Evolutionary conservation across 2,329 filamentous ascomycete genomes (phyloP).

Genomic region (Whalleya microplaca): DNA sequence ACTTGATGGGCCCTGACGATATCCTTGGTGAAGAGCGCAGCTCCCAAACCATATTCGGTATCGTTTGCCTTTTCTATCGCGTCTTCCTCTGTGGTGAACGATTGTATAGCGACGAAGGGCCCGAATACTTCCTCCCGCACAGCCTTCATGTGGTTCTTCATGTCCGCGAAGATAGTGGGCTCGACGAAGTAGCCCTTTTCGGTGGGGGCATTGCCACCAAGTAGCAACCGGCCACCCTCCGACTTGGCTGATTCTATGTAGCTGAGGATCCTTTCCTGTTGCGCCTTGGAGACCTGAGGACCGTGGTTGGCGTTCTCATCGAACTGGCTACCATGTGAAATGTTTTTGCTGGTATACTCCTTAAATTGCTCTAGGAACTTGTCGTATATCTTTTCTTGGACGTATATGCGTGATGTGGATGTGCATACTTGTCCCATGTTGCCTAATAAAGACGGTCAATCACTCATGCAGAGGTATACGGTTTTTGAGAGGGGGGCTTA

Average conservation of each 20-base stretch:
- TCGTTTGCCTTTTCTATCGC: constrained; percentile 76
- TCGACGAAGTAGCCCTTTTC: constrained; percentile 86
- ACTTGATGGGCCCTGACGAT: constrained; percentile 82
- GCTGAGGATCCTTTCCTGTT: constrained; percentile 88
- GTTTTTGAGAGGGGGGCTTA: constrained; percentile 16
- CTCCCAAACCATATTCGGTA: constrained; percentile 79
- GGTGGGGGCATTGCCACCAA: constrained; percentile 66
- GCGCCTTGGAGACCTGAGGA: constrained; percentile 81
- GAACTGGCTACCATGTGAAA: constrained; percentile 85
- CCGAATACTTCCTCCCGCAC: constrained; percentile 93
- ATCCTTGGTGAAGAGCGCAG: constrained; percentile 81
- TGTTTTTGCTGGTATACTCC: constrained; percentile 67
- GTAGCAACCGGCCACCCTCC: constrained; percentile 65
- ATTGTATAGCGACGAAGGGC: constrained; percentile 81
- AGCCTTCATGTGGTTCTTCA: constrained; percentile 84
- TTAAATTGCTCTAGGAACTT: constrained; percentile 83
- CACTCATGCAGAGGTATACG: neutral
- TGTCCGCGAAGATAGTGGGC: constrained; percentile 87
- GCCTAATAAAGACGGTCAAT: no score
- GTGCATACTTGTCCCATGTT: constrained; percentile 71
- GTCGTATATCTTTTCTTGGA: constrained; percentile 86
- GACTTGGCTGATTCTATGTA: constrained; percentile 71
- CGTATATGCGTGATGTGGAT: constrained; percentile 81
- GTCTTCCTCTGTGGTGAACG: constrained; percentile 83
- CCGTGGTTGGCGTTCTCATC: constrained; percentile 81